Conservation (phyloP, 371 early-diverging fungal species). For the Dentiscutata heterogama region DNA sequence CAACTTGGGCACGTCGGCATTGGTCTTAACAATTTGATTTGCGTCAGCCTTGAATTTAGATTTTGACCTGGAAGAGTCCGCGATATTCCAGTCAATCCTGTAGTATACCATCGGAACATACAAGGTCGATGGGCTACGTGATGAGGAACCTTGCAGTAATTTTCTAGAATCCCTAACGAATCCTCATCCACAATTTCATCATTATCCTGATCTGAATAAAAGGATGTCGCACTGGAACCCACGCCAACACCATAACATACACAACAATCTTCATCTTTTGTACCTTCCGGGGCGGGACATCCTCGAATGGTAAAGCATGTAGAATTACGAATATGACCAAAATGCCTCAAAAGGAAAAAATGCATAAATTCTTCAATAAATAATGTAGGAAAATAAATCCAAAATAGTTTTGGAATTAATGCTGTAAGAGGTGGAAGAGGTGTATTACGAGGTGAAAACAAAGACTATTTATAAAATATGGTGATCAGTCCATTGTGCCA, state of each 20-base stretch:
- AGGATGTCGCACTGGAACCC: neutral
- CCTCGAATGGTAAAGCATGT: constrained; percentile 27
- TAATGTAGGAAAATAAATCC: constrained; percentile 20
- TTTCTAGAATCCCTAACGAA: constrained; percentile 29
- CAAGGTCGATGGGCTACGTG: constrained; percentile 34
- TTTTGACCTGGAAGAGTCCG: neutral
- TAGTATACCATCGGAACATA: constrained; percentile 32
- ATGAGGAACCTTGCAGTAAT: constrained; percentile 40
- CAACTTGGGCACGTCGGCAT: constrained; percentile 28
- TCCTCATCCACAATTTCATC: neutral
- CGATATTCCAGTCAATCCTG: constrained; percentile 1
- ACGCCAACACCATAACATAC: constrained; percentile 40
- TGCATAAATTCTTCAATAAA: constrained; percentile 38
- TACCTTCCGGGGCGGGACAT: neutral
- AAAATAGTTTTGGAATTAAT: constrained; percentile 28
- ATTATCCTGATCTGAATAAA: constrained; percentile 3
- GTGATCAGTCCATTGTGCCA: no score
- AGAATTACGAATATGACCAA: constrained; percentile 30
- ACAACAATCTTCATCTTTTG: constrained; percentile 42
- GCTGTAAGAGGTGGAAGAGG: constrained; percentile 21
- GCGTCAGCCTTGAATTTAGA: neutral
- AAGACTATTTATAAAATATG: constrained; percentile 1
- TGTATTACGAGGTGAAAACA: constrained; percentile 37
- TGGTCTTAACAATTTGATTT: constrained; percentile 9
- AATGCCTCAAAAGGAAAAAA: constrained; percentile 34